These are phyloP conservation scores for Angophora floribunda DNA, from an alignment of 345 rosid genomes.

Conservation along the genomic window DNA sequence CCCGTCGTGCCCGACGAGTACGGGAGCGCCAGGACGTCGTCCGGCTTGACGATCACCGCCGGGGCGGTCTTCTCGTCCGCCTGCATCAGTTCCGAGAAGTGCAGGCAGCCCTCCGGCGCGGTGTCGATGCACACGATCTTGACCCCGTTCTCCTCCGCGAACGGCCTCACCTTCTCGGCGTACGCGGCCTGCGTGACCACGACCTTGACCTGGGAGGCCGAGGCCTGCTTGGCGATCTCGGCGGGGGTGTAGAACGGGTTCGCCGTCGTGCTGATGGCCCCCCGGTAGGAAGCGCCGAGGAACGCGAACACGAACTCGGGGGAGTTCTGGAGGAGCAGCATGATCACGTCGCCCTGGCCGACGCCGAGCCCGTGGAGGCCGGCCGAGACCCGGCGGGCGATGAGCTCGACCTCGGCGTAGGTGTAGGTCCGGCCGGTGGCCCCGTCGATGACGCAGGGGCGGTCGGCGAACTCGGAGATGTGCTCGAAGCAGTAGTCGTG, in stretches of 20 bases:
- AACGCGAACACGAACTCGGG: slow-evolving; percentile 72
- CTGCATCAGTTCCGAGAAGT: slow-evolving; percentile 48
- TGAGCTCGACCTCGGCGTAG: slow-evolving; percentile 64
- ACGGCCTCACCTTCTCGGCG: slow-evolving; percentile 41
- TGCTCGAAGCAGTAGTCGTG: slow-evolving; percentile 63
- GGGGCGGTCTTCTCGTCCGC: slow-evolving; percentile 34
- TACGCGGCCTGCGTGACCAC: slow-evolving; percentile 50
- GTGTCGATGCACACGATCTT: slow-evolving; percentile 32
- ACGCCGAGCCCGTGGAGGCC: slow-evolving; percentile 50
- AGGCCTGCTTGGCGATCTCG: slow-evolving; percentile 64
- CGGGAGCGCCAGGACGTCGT: slow-evolving; percentile 82
- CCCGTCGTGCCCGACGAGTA: slow-evolving; percentile 97
- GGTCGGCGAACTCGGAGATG: slow-evolving; percentile 21
- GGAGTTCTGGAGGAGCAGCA: slow-evolving; percentile 63
- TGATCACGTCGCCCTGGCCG: slow-evolving; percentile 51
- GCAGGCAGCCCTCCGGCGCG: slow-evolving; percentile 35
- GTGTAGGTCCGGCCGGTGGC: slow-evolving; percentile 47
- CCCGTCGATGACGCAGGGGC: slow-evolving; percentile 72
- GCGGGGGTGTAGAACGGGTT: slow-evolving; percentile 76
- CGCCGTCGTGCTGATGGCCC: slow-evolving; percentile 66
- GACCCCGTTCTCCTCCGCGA: slow-evolving; percentile 15
- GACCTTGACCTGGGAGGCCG: slow-evolving; percentile 41
- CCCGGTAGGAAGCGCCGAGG: slow-evolving; percentile 62
- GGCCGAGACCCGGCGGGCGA: slow-evolving; percentile 46
- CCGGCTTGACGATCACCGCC: slow-evolving; percentile 23